Evolutionary conservation across 768 basidiomycete species (phyloP), one percentile per base, ranked within the genome.

Genomic region (Thelephora ganbajun): DNA sequence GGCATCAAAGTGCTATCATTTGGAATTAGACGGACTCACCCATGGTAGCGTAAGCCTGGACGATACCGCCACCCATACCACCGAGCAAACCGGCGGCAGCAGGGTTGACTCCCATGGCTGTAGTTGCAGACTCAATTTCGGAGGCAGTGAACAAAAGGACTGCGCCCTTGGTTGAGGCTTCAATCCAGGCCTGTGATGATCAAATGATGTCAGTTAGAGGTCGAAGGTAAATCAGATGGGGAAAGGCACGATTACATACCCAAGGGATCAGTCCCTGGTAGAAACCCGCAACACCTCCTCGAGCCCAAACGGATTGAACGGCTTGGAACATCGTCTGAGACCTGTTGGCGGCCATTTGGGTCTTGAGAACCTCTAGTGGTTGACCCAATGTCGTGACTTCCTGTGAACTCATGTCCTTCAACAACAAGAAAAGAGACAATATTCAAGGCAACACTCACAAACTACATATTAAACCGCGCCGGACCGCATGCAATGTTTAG

Each of bases 21-120:
- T n/a, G 39, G 2, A 41, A 9, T 14, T 14, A 22, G 26, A 30
- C 50, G 53, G 23, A 73, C 83, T 62, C 59, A 93, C 96, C 96
- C 93, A 99, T 98, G n/a, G 96, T 98, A 51, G 92, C 93, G 61
- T 99, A 99, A 23, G 96, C 94, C 67, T 99, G 96, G 36, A 85
- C 89, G 55, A 98, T 68, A 72, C 96, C 96, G 59, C 96, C 96
- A 11, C 86, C 84, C 87, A 98, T 97, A 53, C 96, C 96, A 53
- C 96, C 96, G 45, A 98, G 65, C 55, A 98, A 73, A 56, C 96
- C 96, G 49, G 86, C 85, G 39, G 72, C 70, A 20, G 81, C 91
- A 26, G 90, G 82, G 57, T 72, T 83, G 50, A 93, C 66, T 9
- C 90, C 90, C 58, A 83, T 68, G 7, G 60, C 54, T 42, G 79